Conservation (phyloP, 2,329 filamentous ascomycete species). For the Paecilomyces fulvus region DNA sequence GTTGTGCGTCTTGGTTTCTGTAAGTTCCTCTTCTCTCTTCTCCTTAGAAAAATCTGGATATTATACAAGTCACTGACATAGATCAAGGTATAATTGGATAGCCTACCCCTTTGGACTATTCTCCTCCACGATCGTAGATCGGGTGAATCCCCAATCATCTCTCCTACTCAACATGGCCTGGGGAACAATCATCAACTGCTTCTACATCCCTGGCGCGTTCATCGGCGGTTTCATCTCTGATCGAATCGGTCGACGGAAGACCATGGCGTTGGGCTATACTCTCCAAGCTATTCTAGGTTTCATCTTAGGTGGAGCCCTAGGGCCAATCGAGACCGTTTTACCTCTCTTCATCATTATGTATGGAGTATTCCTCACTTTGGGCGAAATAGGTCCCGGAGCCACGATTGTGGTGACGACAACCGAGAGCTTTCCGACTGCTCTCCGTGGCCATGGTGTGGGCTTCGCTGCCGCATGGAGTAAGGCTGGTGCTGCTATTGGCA, state of each 20-base stretch:
- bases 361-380: conserved; percentile 42
- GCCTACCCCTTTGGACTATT: conserved; percentile 50
- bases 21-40: background rate
- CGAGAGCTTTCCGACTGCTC: conserved; percentile 43
- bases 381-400: conserved; percentile 44
- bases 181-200: conserved; percentile 44
- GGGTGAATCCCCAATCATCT: conserved; percentile 35
- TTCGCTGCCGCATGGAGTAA: conserved; percentile 42
- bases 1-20: conserved; percentile 21
- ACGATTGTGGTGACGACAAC: conserved; percentile 30
- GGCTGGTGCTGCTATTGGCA: conserved; percentile 44
- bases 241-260: conserved; percentile 41
- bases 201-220: conserved; percentile 43
- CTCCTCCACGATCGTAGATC: conserved; percentile 44
- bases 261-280: conserved; percentile 44
- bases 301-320: conserved; percentile 42
- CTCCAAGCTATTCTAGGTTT: conserved; percentile 41
- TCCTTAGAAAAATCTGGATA: background rate
- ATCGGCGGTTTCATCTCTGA: conserved; percentile 42
- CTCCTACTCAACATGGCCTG: conserved; percentile 35
- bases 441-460: conserved; percentile 44
- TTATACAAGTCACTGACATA: background rate
- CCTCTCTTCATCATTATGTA: conserved; percentile 46
- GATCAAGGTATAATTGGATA: conserved; percentile 44
- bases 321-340: conserved; percentile 38